Conservation (phyloP, 2,329 filamentous ascomycete species). For the Bipolaris zeicola region DNA sequence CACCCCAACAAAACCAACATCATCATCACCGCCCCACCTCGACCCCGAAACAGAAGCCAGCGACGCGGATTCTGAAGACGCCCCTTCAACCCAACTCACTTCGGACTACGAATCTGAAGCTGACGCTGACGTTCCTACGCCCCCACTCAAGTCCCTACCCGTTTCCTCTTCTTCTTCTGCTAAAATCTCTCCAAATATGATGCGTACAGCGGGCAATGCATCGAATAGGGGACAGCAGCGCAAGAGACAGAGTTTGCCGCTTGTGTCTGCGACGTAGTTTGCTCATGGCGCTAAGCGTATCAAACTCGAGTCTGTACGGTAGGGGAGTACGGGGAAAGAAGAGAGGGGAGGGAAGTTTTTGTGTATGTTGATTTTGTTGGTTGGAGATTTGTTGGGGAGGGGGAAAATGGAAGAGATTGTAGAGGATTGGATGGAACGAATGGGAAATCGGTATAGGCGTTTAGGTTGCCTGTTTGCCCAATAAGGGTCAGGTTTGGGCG, state of each 20-base stretch:
- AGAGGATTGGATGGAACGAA: neutral
- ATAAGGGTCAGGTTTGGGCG: conserved; percentile 15
- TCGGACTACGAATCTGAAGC: conserved; percentile 25
- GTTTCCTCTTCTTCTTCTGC: neutral
- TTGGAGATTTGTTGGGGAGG: too few relatives aligned
- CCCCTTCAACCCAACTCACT: conserved; percentile 31
- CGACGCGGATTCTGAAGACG: conserved; percentile 33
- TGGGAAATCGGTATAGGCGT: neutral
- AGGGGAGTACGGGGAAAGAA: neutral
- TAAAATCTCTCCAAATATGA: conserved; percentile 27
- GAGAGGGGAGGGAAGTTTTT: neutral
- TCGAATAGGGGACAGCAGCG: conserved; percentile 19
- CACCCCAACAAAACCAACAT: neutral
- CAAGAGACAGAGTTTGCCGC: conserved; percentile 28
- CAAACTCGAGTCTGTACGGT: neutral
- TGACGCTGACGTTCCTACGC: conserved; percentile 3
- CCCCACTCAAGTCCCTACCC: neutral
- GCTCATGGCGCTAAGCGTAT: conserved; percentile 7
- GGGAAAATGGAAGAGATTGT: neutral
- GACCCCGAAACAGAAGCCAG: conserved; percentile 23
- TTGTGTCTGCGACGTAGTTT: conserved; percentile 36
- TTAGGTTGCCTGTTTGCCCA: conserved; percentile 11
- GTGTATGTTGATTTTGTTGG: too few relatives aligned
- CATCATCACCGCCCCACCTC: neutral
- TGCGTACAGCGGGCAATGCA: conserved; percentile 37